These are phyloP conservation scores for Alternaria ethzedia DNA, from an alignment of 2,329 filamentous ascomycete genomes.

Conservation along the genomic window DNA sequence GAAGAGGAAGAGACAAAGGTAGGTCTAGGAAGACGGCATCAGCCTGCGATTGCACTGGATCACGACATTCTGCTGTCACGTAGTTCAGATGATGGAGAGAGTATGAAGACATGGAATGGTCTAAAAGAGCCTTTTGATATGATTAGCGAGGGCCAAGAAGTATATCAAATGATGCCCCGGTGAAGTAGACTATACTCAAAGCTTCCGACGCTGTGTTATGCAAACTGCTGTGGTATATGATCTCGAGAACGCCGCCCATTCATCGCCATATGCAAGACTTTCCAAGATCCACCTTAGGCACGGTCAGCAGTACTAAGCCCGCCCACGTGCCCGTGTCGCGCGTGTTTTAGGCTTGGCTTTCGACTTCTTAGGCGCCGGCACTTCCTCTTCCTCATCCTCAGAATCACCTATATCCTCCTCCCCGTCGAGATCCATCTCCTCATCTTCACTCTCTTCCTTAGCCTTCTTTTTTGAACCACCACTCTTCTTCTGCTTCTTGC, in stretches of 20 bases:
- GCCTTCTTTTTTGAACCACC: slow-evolving; percentile 25
- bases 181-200: not conserved
- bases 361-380: slow-evolving; percentile 23
- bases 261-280: no score
- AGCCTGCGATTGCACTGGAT: not conserved
- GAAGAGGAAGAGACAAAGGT: not conserved
- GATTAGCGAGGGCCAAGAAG: not conserved
- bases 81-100: not conserved
- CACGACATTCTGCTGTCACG: not conserved
- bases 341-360: slow-evolving; percentile 23
- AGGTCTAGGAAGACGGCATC: fast-evolving
- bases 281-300: no score
- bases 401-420: slow-evolving; percentile 38
- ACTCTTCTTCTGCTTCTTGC: slow-evolving; percentile 36
- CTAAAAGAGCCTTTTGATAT: not conserved
- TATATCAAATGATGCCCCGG: not conserved
- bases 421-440: slow-evolving; percentile 28
- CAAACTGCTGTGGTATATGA: slow-evolving; percentile 1
- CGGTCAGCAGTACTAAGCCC: slow-evolving; percentile 1
- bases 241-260: no score
- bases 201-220: slow-evolving; percentile 8
- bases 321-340: slow-evolving; percentile 23
- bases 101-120: not conserved
- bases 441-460: slow-evolving; percentile 26
- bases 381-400: slow-evolving; percentile 33